Evolutionary conservation across 139 green algal species (phyloP).

Genomic region (Trebouxia sp.): DNA sequence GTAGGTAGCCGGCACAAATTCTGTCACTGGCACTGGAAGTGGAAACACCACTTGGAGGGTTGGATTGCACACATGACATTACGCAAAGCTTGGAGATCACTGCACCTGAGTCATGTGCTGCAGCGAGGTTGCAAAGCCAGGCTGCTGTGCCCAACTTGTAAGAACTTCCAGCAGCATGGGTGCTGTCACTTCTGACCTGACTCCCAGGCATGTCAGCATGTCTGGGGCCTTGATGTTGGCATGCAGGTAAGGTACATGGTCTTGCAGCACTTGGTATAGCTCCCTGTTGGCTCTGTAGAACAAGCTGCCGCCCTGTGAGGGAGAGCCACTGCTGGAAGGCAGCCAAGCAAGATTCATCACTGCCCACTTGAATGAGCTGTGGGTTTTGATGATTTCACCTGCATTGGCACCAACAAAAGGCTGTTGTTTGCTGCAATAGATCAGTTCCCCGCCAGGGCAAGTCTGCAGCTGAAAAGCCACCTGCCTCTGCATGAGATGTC

Average conservation of each 20-base stretch:
- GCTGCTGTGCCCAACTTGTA: neutral
- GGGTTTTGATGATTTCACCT: neutral
- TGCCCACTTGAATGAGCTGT: neutral
- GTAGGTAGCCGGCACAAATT: too few relatives aligned
- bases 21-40: too few relatives aligned
- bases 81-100: too few relatives aligned
- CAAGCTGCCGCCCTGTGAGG: neutral
- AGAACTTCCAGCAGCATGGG: neutral
- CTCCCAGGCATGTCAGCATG: neutral
- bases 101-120: constrained; percentile 11
- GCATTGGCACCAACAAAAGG: neutral
- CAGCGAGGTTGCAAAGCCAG: neutral
- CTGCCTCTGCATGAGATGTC: too few relatives aligned
- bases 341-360: neutral
- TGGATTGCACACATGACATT: too few relatives aligned
- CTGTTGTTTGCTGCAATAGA: too few relatives aligned
- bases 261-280: neutral
- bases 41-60: too few relatives aligned
- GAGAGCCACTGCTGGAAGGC: neutral
- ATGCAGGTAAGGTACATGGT: neutral
- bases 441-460: too few relatives aligned
- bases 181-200: neutral
- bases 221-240: neutral
- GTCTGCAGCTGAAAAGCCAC: too few relatives aligned
- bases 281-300: neutral